phyloP scores from a whole-genome alignment of 345 rosid genomes.

The Citrus hindsii region DNA sequence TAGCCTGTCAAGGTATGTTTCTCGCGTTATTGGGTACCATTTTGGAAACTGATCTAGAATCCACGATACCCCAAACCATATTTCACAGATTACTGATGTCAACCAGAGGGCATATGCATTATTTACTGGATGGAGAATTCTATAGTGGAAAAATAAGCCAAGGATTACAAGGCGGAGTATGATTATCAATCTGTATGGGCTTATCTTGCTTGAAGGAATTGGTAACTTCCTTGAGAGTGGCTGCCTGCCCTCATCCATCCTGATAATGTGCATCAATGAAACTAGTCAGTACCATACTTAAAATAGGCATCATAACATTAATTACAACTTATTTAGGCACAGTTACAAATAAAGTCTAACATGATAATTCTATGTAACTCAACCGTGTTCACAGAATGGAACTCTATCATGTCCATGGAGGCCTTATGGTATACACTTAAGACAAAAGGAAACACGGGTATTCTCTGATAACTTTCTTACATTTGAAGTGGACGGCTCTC shows the following conservation, averaged over 20 bases:
- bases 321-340: not conserved
- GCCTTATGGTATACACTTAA: not conserved
- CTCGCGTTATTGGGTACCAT: conserved; percentile 87
- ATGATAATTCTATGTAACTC: not conserved
- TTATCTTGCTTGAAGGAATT: conserved; percentile 92
- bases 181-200: conserved; percentile 84
- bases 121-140: conserved; percentile 85
- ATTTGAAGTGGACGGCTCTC: not conserved
- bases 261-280: conserved; percentile 29
- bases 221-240: conserved; percentile 97
- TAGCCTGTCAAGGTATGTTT: conserved; percentile 93
- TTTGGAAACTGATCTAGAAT: conserved; percentile 98
- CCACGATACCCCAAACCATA: conserved; percentile 99
- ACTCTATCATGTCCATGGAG: not conserved
- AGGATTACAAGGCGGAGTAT: conserved; percentile 83
- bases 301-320: not conserved
- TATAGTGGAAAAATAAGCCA: conserved; percentile 89
- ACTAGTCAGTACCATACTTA: conserved; percentile 8
- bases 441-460: not conserved
- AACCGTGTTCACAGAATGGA: not conserved
- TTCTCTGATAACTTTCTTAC: not conserved
- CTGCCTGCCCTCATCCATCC: conserved; percentile 99
- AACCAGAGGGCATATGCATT: conserved; percentile 95
- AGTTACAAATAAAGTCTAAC: not conserved
- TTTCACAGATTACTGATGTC: conserved; percentile 94